Evolutionary conservation across 495 filamentous ascomycete species (phyloP), one percentile per base, ranked within the genome.

Genomic region (Penicillium longicatenatum): DNA sequence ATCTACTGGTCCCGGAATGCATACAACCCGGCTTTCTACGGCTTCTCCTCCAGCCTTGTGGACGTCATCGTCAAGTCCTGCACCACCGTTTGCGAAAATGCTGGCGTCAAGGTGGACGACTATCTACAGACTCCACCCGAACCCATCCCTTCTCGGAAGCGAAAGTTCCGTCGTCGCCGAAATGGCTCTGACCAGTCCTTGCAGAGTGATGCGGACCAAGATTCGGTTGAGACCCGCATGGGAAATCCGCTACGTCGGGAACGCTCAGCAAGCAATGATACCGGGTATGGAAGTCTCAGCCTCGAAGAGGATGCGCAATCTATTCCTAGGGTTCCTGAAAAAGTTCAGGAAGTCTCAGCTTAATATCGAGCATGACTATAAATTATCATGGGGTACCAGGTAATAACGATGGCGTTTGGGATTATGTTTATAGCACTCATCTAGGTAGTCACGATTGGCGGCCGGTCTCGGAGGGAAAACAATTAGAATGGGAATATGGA

Each of bases 1-100:
- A 73, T 77, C 46, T 78, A 79, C 58, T 79, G 77, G 77, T 73
- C 77, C 12, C 72, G 72, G 8, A 74, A 78, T 55, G 77, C 77
- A 7, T 79, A 78, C 59, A 79, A 77, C 50, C 77, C 77, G 2
- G 66, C 75, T 5, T 79, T 78, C 47, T 79, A 78, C 43, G 75
- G 77, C 0, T 73, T 79, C 43, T 77, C 77, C 0, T 58, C 69
- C 1, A 60, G 59, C 6, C 69, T 77, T 7, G 70, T 77, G 4
- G 67, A 75, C 6, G 60, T 75, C 0, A 70, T 79, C 21, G 75
- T 78, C 26, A 69, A 70, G 4, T 75, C 76, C 42, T 79, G 77
- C 67, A 71, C 70, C 9, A 59, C 58, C 1, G 52, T 77, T 0
- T 79, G 77, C 57, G 54, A 64, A 16, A 63, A 68, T 29, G 70